Percentiles rank a stretch among this genome's conserved stretches.
phyloP scores from a whole-genome alignment of 2,329 filamentous ascomycete species.

The Orbilia brochopaga region DNA sequence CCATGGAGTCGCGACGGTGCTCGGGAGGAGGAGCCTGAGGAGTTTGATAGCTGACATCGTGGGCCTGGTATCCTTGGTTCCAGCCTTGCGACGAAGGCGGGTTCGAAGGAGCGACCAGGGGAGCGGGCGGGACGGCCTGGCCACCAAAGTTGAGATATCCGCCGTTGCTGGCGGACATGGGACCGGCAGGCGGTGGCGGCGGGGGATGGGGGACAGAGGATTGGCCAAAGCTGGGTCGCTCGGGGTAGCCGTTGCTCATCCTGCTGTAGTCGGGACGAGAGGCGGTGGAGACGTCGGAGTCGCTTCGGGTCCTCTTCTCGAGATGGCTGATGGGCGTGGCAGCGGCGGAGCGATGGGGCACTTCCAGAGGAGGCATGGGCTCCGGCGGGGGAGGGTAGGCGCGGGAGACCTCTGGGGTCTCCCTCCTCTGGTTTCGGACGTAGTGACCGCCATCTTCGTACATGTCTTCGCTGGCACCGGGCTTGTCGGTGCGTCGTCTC shows the following conservation, averaged over 20 bases:
- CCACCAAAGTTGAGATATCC: slow-evolving; percentile 48
- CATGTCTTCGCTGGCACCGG: slow-evolving; percentile 62
- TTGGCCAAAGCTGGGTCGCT: slow-evolving; percentile 35
- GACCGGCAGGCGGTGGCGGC: slow-evolving; percentile 27
- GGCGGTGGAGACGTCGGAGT: slow-evolving; percentile 53
- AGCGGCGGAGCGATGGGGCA: slow-evolving; percentile 52
- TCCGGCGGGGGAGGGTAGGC: slow-evolving; percentile 37
- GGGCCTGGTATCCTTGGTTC: slow-evolving; percentile 43
- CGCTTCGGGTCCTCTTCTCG: slow-evolving; percentile 53
- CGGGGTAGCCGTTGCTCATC: slow-evolving; percentile 41
- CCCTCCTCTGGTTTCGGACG: slow-evolving; percentile 45
- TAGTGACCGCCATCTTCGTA: slow-evolving; percentile 67
- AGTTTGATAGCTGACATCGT: slow-evolving; percentile 39
- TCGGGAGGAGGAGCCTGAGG: slow-evolving; percentile 25
- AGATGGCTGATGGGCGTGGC: slow-evolving; percentile 49
- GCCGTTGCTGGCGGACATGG: slow-evolving; percentile 23
- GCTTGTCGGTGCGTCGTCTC: slow-evolving; percentile 79
- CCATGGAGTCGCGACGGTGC: slow-evolving; percentile 44
- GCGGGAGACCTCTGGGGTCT: slow-evolving; percentile 41
- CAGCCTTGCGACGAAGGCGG: slow-evolving; percentile 38
- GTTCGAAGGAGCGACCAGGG: slow-evolving; percentile 42
- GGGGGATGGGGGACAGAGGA: slow-evolving; percentile 15
- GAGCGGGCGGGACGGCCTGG: slow-evolving; percentile 42
- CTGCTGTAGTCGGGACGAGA: slow-evolving; percentile 48
- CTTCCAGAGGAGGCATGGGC: slow-evolving; percentile 51